Base-by-base conservation (phyloP, 805 yeast species). In the Saturnispora gosingensis region DNA sequence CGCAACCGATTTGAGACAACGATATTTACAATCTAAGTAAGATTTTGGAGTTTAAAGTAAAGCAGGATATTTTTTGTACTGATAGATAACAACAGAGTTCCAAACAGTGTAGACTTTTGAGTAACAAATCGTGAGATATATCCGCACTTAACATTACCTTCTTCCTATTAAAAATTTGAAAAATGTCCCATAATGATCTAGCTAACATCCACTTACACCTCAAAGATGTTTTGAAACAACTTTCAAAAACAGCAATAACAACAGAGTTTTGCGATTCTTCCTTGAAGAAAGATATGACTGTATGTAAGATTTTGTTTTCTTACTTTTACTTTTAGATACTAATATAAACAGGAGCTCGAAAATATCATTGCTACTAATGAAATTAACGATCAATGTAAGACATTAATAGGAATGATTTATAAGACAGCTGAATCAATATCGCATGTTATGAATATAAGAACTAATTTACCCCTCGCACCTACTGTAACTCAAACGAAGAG, bases 1-100 rank as follows among this genome's bases (percentile, higher is more conserved):
- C 7, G 22, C 11, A 36, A 11, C 40, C 15, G 11, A 36, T 11
- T 24, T 24, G 20, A n/a, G 25, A 42, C 10, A 18, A 42, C 13
- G 27, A 16, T 16, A 30, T 28, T 22, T 10, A 35, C 28, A 18
- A 48, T 30, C 15, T 30, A 30, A 30, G 34, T 55, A 81, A 48
- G 85, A 13, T 11, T 11, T 13, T 30, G 15, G 13, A 30, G 34
- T 30, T 30, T 30, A 30, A 30, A 30, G 34, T 30, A 30, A 30
- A 30, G 34, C 34, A 30, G 34, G 34, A 30, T 30, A 30, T 11
- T 30, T 30, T 30, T 30, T 30, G 34, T 30, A 30, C 15, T 30
- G 34, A 30, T 30, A 30, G 34, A 30, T 30, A 9, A 30, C 34
- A 30, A 30, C 34, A 30, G 32, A 28, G 34, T 25, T 25, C 28